Evolutionary conservation across 1,284 basidiomycete genomes (phyloP).

Genomic region (Microbotryomycetes sp.): DNA sequence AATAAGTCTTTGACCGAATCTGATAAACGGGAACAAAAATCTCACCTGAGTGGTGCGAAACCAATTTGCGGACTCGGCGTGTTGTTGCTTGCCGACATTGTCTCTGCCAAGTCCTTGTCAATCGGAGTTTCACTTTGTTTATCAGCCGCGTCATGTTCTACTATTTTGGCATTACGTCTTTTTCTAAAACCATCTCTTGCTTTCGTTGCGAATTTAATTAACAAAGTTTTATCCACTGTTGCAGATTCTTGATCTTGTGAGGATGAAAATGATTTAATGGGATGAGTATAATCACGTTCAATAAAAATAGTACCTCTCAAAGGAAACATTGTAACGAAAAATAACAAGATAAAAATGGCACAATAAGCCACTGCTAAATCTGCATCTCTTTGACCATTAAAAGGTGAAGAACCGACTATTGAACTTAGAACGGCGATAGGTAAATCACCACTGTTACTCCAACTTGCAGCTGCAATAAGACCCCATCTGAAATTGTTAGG

Average conservation of each 20-base stretch:
- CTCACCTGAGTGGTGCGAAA: neutral
- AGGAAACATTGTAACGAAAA: conserved; percentile 42
- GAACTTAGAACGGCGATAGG: conserved; percentile 36
- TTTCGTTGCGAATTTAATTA: neutral
- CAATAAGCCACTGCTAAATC: conserved; percentile 56
- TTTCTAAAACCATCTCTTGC: neutral
- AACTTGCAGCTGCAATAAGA: conserved; percentile 59
- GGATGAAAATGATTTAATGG: neutral
- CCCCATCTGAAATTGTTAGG: conserved; percentile 66
- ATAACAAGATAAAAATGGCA: conserved; percentile 47
- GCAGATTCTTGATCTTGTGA: neutral
- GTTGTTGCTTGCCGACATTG: neutral
- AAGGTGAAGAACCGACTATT: conserved; percentile 14
- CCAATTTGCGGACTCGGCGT: neutral
- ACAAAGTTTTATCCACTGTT: neutral
- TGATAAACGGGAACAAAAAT: neutral
- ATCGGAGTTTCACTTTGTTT: neutral
- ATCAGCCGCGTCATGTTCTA: neutral
- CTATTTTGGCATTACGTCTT: neutral
- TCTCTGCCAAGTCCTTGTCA: too few relatives aligned
- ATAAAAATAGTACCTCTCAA: conserved; percentile 2
- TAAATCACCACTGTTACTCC: conserved; percentile 51
- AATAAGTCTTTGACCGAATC: neutral
- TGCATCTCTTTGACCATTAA: conserved; percentile 9
- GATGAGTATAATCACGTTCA: conserved; percentile 9